phyloP scores from a whole-genome alignment of 2,329 filamentous ascomycete genomes.

The Clarireedia paspali region DNA sequence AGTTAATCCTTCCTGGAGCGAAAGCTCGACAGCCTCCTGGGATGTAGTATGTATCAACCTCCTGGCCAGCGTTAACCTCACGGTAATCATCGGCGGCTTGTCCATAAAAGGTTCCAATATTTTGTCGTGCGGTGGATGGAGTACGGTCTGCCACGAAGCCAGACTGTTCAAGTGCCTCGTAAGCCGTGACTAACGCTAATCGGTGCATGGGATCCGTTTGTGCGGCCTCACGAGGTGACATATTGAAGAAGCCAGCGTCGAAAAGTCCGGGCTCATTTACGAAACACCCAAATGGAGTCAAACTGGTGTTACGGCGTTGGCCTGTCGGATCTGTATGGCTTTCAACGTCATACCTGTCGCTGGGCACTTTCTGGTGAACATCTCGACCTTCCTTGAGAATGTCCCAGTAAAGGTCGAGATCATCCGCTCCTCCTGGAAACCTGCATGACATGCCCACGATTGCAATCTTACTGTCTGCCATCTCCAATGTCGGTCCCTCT shows the following conservation, averaged over 20 bases:
- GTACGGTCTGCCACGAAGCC: slow-evolving; percentile 47
- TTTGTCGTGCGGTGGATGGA: slow-evolving; percentile 32
- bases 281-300: slow-evolving; percentile 66
- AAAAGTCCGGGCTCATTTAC: slow-evolving; percentile 63
- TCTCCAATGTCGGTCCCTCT: neutral
- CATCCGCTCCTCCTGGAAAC: slow-evolving; percentile 59
- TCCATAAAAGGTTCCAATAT: slow-evolving; percentile 14
- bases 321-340: slow-evolving; percentile 63
- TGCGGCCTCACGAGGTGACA: slow-evolving; percentile 46
- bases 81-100: slow-evolving; percentile 12
- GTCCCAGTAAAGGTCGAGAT: slow-evolving; percentile 63
- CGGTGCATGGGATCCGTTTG: slow-evolving; percentile 75
- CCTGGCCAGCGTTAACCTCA: slow-evolving; percentile 11
- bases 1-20: slow-evolving; percentile 27
- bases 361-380: slow-evolving; percentile 51
- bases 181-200: slow-evolving; percentile 65
- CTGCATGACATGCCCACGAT: slow-evolving; percentile 75
- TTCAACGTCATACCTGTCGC: slow-evolving; percentile 62
- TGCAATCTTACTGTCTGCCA: slow-evolving; percentile 61
- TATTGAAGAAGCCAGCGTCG: slow-evolving; percentile 68
- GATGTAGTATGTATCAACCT: slow-evolving; percentile 21
- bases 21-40: slow-evolving; percentile 22
- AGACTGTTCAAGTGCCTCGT: slow-evolving; percentile 72
- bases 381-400: slow-evolving; percentile 67
- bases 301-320: slow-evolving; percentile 65